Conservation (phyloP, 1,139 yeast species). For the Geotrichum macrosporum region DNA sequence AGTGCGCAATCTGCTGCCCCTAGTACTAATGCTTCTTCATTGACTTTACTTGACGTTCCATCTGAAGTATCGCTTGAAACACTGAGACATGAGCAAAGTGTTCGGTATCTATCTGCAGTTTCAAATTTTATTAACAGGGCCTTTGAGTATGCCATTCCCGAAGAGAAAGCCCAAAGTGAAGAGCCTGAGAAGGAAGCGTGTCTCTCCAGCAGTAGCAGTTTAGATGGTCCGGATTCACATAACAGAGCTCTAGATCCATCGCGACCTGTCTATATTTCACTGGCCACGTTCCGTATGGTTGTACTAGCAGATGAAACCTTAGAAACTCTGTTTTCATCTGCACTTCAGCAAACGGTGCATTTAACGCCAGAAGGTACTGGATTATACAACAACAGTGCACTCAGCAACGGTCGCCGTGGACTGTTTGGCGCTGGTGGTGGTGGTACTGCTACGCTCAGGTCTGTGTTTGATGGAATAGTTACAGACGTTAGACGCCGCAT, state of each 20-base stretch:
- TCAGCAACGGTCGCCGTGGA: constrained; percentile 4
- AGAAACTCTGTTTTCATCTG: constrained; percentile 71
- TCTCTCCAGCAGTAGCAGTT: constrained; percentile 7
- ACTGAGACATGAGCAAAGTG: constrained; percentile 66
- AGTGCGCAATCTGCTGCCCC: constrained; percentile 4
- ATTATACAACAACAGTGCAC: constrained; percentile 24
- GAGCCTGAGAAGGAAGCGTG: constrained; percentile 25
- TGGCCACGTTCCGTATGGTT: constrained; percentile 94
- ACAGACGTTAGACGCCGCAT: constrained; percentile 88
- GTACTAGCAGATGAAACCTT: constrained; percentile 89
- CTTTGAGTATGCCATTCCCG: constrained; percentile 84
- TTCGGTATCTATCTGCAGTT: constrained; percentile 80
- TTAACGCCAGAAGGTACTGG: constrained; percentile 48
- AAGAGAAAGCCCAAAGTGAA: constrained; percentile 45
- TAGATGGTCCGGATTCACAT: constrained; percentile 42
- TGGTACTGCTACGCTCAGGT: constrained; percentile 53
- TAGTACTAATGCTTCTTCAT: background rate
- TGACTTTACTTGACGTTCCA: constrained; percentile 13
- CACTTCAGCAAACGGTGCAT: constrained; percentile 63
- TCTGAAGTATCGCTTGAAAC: constrained; percentile 38
- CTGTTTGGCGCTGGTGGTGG: constrained; percentile 24
- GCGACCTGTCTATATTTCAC: constrained; percentile 66
- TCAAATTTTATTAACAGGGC: constrained; percentile 82
- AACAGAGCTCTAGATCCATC: constrained; percentile 81
- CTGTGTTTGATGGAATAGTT: constrained; percentile 83